Conservation (phyloP, 2,329 filamentous ascomycete genomes). For the Penicillium concentricum region DNA sequence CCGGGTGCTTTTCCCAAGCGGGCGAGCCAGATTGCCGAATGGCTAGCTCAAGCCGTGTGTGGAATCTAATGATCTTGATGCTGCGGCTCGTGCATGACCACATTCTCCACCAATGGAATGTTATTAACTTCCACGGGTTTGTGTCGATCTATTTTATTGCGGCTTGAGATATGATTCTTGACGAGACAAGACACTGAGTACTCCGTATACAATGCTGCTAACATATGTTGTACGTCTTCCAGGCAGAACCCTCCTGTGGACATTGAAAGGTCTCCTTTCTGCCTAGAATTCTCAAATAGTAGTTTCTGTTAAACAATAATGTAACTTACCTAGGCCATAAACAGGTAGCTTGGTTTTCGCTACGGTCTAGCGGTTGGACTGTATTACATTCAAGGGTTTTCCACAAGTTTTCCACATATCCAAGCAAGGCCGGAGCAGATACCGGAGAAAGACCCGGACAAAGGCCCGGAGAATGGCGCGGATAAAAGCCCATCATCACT, state of each 20-base stretch:
- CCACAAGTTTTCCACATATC: neutral
- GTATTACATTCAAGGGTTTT: no score
- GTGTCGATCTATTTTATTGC: constrained; percentile 42
- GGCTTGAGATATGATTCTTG: neutral
- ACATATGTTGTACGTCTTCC: neutral
- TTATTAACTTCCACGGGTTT: constrained; percentile 49
- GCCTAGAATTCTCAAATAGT: neutral
- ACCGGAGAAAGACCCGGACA: neutral
- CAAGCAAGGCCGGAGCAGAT: neutral
- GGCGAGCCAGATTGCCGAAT: constrained; percentile 42
- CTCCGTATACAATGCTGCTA: neutral
- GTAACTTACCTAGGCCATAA: neutral
- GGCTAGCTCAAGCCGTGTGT: constrained; percentile 44
- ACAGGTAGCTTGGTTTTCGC: neutral
- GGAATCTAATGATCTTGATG: constrained; percentile 40
- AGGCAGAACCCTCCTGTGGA: neutral
- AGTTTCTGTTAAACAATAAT: neutral
- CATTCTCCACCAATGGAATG: constrained; percentile 47
- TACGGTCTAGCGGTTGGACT: no score
- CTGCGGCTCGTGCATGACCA: constrained; percentile 48
- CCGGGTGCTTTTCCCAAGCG: constrained; percentile 34
- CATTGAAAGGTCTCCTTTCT: neutral
- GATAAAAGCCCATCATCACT: neutral
- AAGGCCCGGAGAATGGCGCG: neutral
- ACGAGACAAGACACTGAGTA: neutral